Base-by-base conservation (phyloP, 345 rosid species). In the Eucalyptus sideroxylon region DNA sequence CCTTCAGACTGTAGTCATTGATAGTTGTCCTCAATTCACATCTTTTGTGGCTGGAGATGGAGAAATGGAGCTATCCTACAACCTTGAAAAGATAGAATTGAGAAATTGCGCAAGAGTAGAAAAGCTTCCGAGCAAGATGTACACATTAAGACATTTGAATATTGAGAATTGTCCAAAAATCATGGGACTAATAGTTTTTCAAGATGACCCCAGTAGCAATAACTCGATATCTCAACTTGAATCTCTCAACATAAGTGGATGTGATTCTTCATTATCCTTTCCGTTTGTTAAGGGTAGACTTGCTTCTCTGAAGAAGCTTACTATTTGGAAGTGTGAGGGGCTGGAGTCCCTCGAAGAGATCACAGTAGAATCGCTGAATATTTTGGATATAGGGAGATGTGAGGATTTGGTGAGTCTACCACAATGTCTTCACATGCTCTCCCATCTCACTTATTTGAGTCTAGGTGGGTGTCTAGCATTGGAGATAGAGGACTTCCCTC, bases 381-480 rank as follows among this genome's bases (percentile, higher is more conserved):
- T 0, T 47, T 47, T 47, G 50, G 0, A 0, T 49, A 49, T 49
- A 49, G 0, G 12, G 1, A 12, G 6, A 49, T 49, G 50, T 49
- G 15, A 49, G 51, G 15, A 50, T 50, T 50, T 50, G 53, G 3
- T 6, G 3, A 50, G 53, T 15, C 19, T 50, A 50, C 19, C 53
- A 2, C 53, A 0, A 5, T 50, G 53, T 1, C 19, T 50, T 16
- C 53, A 3, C 19, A 50, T 0, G 1, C 53, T 50, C 3, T 16
- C 17, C 7, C 7, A 15, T 2, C 19, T 50, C 19, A 50, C 17
- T 50, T 2, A 1, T 16, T 50, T 15, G 3, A 6, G 0, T 0
- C 0, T 50, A 50, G 0, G 5, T 0, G 0, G 0, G 0, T 15
- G 3, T 15, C 53, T 6, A 50, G 7, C 53, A 50, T 6, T 50